phyloP scores from a whole-genome alignment of 2,329 filamentous ascomycete species.

The Ascochyta viciae-villosae region DNA sequence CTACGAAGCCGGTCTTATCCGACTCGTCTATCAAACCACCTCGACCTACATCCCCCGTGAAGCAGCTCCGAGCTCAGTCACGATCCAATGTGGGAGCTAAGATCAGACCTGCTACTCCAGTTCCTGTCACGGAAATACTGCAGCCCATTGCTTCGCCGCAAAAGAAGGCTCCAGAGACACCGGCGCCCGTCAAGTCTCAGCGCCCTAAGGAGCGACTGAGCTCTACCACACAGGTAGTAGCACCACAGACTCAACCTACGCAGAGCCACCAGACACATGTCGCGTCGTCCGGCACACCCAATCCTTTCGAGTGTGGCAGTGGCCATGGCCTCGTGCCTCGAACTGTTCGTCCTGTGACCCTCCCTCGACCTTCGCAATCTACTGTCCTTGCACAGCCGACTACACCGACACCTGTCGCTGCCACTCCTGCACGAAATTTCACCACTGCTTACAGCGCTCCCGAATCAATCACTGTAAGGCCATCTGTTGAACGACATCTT shows the following conservation, averaged over 20 bases:
- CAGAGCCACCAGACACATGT: slow-evolving; percentile 4
- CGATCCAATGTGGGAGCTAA: slow-evolving; percentile 42
- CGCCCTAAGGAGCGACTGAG: slow-evolving; percentile 19
- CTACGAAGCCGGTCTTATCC: background rate
- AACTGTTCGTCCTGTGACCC: slow-evolving; percentile 30
- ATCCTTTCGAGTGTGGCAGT: slow-evolving; percentile 11
- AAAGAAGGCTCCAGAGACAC: slow-evolving; percentile 24
- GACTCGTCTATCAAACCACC: background rate
- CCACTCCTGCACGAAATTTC: slow-evolving; percentile 12
- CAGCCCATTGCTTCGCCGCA: background rate
- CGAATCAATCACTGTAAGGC: slow-evolving; percentile 45
- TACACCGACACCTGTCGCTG: slow-evolving; percentile 17
- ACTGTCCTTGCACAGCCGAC: slow-evolving; percentile 17
- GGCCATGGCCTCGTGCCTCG: slow-evolving; percentile 36
- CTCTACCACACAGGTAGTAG: slow-evolving; percentile 15
- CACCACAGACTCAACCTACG: slow-evolving; percentile 11
- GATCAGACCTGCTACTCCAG: slow-evolving; percentile 31
- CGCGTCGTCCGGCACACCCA: slow-evolving; percentile 20
- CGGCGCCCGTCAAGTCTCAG: slow-evolving; percentile 12
- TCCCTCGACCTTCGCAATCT: slow-evolving; percentile 25
- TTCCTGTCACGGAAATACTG: background rate
- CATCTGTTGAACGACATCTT: slow-evolving; percentile 55
- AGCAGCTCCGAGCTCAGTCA: slow-evolving; percentile 18
- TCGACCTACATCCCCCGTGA: slow-evolving; percentile 10
- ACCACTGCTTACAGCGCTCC: slow-evolving; percentile 22